Evolutionary conservation across 1,139 yeast genomes (phyloP), one percentile per base, ranked within the genome.

Genomic region (Kluyveromyces marxianus): DNA sequence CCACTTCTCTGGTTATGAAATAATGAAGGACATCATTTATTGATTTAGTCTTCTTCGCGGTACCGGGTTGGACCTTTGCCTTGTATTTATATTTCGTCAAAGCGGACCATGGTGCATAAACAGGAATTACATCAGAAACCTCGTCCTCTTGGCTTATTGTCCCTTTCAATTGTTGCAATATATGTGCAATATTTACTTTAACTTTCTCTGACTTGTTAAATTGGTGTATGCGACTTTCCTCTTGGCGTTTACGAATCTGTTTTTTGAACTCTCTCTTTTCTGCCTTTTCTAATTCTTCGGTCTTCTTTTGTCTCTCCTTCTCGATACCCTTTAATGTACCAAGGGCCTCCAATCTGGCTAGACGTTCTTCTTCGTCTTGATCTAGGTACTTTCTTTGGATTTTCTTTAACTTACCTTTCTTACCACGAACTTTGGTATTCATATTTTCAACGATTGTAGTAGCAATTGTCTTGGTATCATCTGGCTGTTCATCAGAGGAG

Each of bases 101-200:
- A 0, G 97, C 75, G 8, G 76, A 67, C 96, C 97, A 94, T 1
- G 98, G 98, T 0, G 92, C 97, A 72, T 89, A 90, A 7, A 87
- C 81, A 0, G 97, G 96, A 6, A 92, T 77, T 5, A 85, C 78
- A 44, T 80, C 87, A 5, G 65, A 56, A 10, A 82, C 54, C 0
- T 68, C 67, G 48, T 72, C 77, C 2, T 66, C 69, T 26, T 64
- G 51, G 14, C 56, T 54, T 31, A 70, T 58, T 29, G 58, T 58
- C 4, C 72, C 67, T 21, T 68, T 67, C 33, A 76, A 39, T 48
- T 69, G 74, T 38, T 69, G 69, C 24, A 67, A 45, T 24, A 68
- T 57, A 26, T 53, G 55, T 3, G 57, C 58, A 44, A 53, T 67
- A 51, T 64, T 60, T n/a, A 67, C 60, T 8, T 48, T 50, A 7